Conservation (phyloP, 2,329 filamentous ascomycete species). For the Blastomyces parvus region DNA sequence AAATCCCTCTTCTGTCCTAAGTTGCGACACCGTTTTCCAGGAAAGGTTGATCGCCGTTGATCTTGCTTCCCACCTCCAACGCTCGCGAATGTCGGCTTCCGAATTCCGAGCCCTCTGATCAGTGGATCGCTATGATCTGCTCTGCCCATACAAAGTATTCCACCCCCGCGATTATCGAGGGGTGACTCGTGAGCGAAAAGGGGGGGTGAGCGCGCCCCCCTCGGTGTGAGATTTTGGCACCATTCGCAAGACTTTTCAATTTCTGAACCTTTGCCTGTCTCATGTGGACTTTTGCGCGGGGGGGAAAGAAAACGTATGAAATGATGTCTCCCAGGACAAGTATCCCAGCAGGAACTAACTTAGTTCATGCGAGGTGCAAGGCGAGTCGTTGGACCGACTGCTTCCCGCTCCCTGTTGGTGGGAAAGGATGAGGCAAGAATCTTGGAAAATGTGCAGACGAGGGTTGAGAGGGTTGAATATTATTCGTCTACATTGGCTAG, state of each 20-base stretch:
- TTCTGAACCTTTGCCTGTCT: background rate
- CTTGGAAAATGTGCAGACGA: background rate
- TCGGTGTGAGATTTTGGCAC: background rate
- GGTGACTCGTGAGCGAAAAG: background rate
- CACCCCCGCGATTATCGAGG: too few relatives aligned
- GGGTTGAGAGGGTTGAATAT: background rate
- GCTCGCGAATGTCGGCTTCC: background rate
- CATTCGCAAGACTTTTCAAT: background rate
- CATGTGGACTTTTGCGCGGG: background rate
- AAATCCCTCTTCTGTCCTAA: background rate
- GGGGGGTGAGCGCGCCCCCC: background rate
- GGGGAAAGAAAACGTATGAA: background rate
- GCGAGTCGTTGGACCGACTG: background rate
- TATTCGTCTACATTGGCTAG: background rate
- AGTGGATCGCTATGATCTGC: background rate
- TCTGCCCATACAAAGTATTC: background rate
- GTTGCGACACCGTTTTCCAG: background rate
- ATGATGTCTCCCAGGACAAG: background rate
- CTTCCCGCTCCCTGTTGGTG: background rate
- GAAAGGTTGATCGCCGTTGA: background rate
- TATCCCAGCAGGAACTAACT: background rate
- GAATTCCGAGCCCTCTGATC: background rate
- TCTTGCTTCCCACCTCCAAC: background rate
- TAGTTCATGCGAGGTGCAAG: background rate
- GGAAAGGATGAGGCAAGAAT: background rate